These are phyloP conservation scores for Epichloe coenophiala DNA, from an alignment of 2,329 filamentous ascomycete genomes.

Conservation along the genomic window DNA sequence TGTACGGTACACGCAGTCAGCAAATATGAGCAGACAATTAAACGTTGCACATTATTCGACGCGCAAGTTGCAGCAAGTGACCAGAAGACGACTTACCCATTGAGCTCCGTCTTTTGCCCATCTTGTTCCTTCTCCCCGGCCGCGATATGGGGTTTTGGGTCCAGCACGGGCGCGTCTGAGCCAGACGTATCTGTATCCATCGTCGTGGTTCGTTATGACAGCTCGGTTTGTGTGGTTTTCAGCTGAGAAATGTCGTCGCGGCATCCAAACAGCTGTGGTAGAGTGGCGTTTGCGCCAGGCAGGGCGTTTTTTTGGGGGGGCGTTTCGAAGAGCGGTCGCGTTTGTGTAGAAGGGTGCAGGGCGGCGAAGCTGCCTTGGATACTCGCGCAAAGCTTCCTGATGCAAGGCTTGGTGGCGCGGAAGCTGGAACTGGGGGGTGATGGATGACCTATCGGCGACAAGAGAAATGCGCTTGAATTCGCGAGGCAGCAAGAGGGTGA, in stretches of 20 bases:
- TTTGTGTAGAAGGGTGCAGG: not conserved
- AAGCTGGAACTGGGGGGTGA: not conserved
- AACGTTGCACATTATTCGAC: not conserved
- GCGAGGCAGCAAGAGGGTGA: not conserved
- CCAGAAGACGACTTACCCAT: slow-evolving; percentile 22
- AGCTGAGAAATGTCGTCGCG: not conserved
- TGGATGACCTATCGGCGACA: not conserved
- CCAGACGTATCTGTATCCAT: slow-evolving; percentile 34
- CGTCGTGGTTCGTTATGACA: slow-evolving; percentile 26
- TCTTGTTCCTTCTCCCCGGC: slow-evolving; percentile 16
- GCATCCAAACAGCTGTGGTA: slow-evolving; percentile 10
- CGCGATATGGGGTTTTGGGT: slow-evolving; percentile 31
- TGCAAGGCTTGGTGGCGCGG: not conserved
- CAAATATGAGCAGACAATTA: not conserved
- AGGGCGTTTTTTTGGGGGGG: not conserved
- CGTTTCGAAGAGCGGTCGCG: not conserved
- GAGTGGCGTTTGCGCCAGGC: slow-evolving; percentile 4
- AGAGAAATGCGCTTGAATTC: not conserved
- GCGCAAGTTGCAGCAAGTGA: not conserved
- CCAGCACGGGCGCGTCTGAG: slow-evolving; percentile 26
- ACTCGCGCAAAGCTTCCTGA: not conserved
- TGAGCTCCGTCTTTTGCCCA: slow-evolving; percentile 20
- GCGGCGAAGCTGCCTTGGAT: not conserved
- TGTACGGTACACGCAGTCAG: slow-evolving; percentile 1
- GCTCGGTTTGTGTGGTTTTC: not conserved